Evolutionary conservation across 2,329 filamentous ascomycete genomes (phyloP), one percentile per base, ranked within the genome.

Genomic region (Phialophora macrospora): DNA sequence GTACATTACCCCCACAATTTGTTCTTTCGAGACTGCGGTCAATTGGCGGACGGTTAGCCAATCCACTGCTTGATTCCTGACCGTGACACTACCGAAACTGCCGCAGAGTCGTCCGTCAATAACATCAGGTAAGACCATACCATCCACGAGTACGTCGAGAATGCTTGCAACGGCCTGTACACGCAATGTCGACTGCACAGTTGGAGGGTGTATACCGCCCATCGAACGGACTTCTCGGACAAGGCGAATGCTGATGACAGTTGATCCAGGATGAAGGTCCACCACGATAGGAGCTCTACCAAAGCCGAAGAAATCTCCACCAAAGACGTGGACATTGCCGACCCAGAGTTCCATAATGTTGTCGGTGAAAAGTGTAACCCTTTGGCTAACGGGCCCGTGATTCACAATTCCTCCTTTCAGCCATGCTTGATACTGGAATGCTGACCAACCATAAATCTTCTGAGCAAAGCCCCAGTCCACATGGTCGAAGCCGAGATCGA

Each of bases 391-490:
- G 28, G 48, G 26, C 24, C 41, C 60, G 22, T 44, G 20, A 24
- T 70, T 71, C 24, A 72, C 68, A 55, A 71, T 55, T 12, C 69
- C 67, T 41, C 85, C 85, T 56, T 84, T 79, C 28, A 80, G 78
- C 85, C 85, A 88, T 8, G 81, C 82, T 72, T 87, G 85, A 73
- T 83, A 87, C 70, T 87, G 85, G 12, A 84, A 75, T 20, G 83
- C 83, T 55, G 84, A 78, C 85, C 85, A 88, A 54, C 85, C 85
- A 72, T 87, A 87, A 12, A 86, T 75, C 12, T 78, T 74, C 67
- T 83, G 82, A 49, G 86, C 74, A 55, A 81, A 82, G 17, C 75
- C 70, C 84, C 84, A 87, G 65, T 87, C 79, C n/a, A 85, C 76
- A 7, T 82, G 74, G 8, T 79, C 76, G 70, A 85, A 86, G 26